These are phyloP conservation scores for Chionographis japonica DNA, from an alignment of 106 monocot species.

Conservation along the genomic window DNA sequence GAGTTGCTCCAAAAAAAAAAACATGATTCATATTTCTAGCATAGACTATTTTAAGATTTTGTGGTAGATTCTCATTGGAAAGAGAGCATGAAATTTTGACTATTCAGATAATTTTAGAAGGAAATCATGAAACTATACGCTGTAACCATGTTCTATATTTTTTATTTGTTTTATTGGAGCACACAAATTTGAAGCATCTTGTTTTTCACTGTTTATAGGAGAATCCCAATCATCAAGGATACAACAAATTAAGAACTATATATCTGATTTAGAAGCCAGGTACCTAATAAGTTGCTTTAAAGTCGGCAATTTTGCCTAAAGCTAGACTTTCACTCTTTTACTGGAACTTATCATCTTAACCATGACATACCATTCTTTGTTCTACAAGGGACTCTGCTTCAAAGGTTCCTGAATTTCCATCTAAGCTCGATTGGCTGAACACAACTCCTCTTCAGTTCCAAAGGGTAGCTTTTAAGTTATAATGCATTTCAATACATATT, in stretches of 20 bases:
- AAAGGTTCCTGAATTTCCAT: slow-evolving; percentile 80
- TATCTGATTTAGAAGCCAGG: slow-evolving; percentile 78
- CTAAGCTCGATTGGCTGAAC: slow-evolving; percentile 95
- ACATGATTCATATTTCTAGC: no score
- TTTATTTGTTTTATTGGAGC: neutral
- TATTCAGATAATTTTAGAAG: no score
- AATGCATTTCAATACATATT: neutral
- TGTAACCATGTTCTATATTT: no score
- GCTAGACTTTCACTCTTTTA: neutral
- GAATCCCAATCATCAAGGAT: slow-evolving; percentile 45
- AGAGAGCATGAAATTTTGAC: neutral
- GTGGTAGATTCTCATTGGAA: neutral
- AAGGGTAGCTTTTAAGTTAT: slow-evolving; percentile 47
- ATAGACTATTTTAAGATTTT: neutral
- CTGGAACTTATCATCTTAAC: neutral
- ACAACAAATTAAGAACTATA: slow-evolving; percentile 59
- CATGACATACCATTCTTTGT: slow-evolving; percentile 14
- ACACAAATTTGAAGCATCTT: neutral
- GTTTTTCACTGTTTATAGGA: slow-evolving; percentile 26
- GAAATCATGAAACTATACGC: no score
- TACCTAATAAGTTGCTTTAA: slow-evolving; percentile 18
- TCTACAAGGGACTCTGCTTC: slow-evolving; percentile 48
- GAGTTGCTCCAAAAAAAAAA: no score
- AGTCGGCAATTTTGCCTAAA: neutral
- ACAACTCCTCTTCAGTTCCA: slow-evolving; percentile 84